A percentile compares a stretch with the other conserved stretches of the same genome.
Conservation (phyloP, 2,329 filamentous ascomycete species). For the Cephalotrichum gorgonifer region DNA sequence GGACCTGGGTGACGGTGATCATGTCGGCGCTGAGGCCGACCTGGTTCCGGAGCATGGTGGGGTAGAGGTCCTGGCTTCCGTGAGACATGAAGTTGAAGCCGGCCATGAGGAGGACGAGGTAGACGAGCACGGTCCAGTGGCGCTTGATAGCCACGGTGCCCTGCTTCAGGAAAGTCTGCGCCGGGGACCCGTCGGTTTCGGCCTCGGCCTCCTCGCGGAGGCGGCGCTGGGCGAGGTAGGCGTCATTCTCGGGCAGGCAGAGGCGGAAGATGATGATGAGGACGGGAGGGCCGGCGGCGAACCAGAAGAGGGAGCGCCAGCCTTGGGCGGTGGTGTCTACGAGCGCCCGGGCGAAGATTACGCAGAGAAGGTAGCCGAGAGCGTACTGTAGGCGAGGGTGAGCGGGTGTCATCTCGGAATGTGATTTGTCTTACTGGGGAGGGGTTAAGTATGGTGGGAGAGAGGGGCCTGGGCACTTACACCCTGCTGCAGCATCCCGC, state of each 20-base stretch:
- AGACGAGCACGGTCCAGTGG: slow-evolving; percentile 72
- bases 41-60: slow-evolving; percentile 55
- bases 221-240: slow-evolving; percentile 56
- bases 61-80: slow-evolving; percentile 72
- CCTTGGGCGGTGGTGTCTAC: slow-evolving; percentile 67
- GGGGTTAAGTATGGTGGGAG: background rate
- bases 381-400: slow-evolving; percentile 32
- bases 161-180: slow-evolving; percentile 57
- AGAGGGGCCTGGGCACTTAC: slow-evolving; percentile 18
- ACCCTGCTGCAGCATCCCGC: slow-evolving; percentile 66
- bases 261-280: slow-evolving; percentile 73
- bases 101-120: slow-evolving; percentile 48
- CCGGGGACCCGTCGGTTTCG: slow-evolving; percentile 25
- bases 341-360: slow-evolving; percentile 53
- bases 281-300: slow-evolving; percentile 69
- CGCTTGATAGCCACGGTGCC: slow-evolving; percentile 67
- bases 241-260: slow-evolving; percentile 67
- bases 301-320: slow-evolving; percentile 86
- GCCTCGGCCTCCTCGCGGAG: slow-evolving; percentile 37
- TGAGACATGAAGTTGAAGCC: slow-evolving; percentile 70
- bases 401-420: background rate
- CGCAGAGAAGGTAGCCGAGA: slow-evolving; percentile 52
- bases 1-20: slow-evolving; percentile 59
- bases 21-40: slow-evolving; percentile 34
- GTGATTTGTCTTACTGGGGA: background rate